Evolutionary conservation across 2,329 filamentous ascomycete species (phyloP), one percentile per base, ranked within the genome.

Genomic region (Ophiostoma sp.): DNA sequence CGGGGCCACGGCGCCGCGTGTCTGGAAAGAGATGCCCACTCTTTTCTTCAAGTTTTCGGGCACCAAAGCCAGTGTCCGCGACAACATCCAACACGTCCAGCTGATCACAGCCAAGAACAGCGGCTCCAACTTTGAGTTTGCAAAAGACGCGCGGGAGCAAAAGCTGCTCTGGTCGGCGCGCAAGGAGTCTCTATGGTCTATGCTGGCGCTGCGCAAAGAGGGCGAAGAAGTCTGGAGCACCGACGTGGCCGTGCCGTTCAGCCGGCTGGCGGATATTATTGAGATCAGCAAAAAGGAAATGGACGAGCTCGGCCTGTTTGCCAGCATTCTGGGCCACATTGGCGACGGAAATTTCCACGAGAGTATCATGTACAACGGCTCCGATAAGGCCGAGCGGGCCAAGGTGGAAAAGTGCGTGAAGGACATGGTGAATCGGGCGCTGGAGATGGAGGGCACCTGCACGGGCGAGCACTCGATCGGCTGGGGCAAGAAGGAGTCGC

Each of bases 261-360:
- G 88, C 71, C 82, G 88, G 15, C 80, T 94, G 4, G 88, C 91
- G 0, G 89, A 92, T 73, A 90, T 94, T 71, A 84, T 85, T 82
- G 93, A 96, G 77, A 83, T 93, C 62, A 94, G 91, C 73, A 96
- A 97, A 81, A 91, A 92, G 77, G 92, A 96, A 76, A 89, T 96
- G 85, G 91, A 94, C 76, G 88, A 92, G 15, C 83, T 97, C 13
- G 93, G 92, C 0, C 81, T 97, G 1, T 96, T 97, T 77, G 92
- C 93, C 0, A 93, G 90, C 76, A 91, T 96, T 36, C 82, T 97
- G 4, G 94, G 94, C 3, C 94, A 97, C 76, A 90, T 97, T 70
- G 94, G 94, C 15, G 94, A 97, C 77, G 94, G 94, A 52, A 97
- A 97, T 79, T 97, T 97, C 81, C 94, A 97, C 78, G 90, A 94